Conservation (phyloP, 2,329 filamentous ascomycete genomes). For the Orbilia quercus region DNA sequence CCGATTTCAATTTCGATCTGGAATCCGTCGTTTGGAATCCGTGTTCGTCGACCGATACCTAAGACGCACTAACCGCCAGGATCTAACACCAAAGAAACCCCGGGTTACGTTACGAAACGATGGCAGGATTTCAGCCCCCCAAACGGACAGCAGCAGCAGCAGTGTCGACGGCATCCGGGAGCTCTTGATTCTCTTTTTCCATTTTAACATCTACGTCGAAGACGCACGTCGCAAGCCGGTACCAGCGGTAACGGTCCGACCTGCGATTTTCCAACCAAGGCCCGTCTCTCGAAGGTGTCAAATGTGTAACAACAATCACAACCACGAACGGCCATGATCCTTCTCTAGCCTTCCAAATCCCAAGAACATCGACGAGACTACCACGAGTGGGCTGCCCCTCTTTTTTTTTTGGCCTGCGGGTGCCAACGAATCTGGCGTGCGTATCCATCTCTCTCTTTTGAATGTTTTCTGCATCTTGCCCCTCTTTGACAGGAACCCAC, state of each 20-base stretch:
- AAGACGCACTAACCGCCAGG: conserved; percentile 4
- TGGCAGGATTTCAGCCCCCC: conserved; percentile 33
- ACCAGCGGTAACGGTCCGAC: conserved; percentile 3
- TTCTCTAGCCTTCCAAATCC: conserved; percentile 50
- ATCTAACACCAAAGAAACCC: neutral
- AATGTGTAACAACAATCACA: conserved; percentile 38
- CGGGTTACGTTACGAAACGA: conserved; percentile 8
- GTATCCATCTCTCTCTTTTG: conserved; percentile 36
- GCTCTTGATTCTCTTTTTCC: conserved; percentile 24
- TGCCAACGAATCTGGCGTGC: conserved; percentile 39
- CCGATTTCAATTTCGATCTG: neutral
- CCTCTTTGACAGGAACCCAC: conserved; percentile 30
- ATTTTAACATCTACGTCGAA: conserved; percentile 23
- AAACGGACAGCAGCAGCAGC: neutral
- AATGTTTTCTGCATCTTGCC: conserved; percentile 42
- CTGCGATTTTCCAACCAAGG: conserved; percentile 22
- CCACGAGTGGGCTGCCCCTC: conserved; percentile 5
- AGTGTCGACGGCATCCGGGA: conserved; percentile 7
- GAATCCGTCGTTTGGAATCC: neutral
- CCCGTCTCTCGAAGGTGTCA: conserved; percentile 10
- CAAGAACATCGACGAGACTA: neutral
- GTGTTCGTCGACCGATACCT: neutral
- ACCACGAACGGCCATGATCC: conserved; percentile 33
- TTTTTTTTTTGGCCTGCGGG: conserved; percentile 10
- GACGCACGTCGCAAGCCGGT: conserved; percentile 29